A percentile compares a stretch with the other conserved stretches of the same genome.
These are phyloP conservation scores for Microbotryomycetes sp. DNA, from an alignment of 1,284 basidiomycete genomes.

Conservation along the genomic window DNA sequence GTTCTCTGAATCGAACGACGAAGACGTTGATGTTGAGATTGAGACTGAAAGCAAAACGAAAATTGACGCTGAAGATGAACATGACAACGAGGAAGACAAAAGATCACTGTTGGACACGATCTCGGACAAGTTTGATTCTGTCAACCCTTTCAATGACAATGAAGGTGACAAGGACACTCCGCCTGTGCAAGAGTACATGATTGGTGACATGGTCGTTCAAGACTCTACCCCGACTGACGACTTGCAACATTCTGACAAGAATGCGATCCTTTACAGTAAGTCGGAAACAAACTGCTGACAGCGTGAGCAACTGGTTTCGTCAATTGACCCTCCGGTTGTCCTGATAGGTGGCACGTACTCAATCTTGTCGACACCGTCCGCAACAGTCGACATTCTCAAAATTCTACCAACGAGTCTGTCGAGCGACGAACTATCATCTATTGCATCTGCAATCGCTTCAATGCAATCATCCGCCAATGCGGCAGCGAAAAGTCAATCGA, in stretches of 20 bases:
- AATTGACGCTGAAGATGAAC: constrained; percentile 41
- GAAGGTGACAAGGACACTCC: background rate
- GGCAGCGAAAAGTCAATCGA: no score
- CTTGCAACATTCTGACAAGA: background rate
- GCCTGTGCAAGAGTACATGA: background rate
- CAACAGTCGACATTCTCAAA: background rate
- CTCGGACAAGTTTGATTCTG: background rate
- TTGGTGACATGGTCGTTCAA: background rate
- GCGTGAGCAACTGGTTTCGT: no score
- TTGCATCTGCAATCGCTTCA: background rate
- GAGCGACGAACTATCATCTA: background rate
- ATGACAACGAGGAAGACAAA: constrained; percentile 50
- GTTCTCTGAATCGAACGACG: no score
- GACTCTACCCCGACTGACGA: background rate
- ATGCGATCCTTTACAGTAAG: background rate
- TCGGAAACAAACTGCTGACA: no score
- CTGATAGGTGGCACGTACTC: background rate
- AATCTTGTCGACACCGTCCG: background rate
- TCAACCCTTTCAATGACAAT: background rate
- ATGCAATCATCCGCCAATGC: background rate
- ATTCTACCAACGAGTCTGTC: background rate
- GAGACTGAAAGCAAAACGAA: constrained; percentile 40
- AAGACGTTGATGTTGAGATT: constrained; percentile 45
- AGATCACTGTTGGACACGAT: background rate
- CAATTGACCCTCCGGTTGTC: no score